These are phyloP conservation scores for Pilasporangium apinafurcum DNA, from an alignment of 352 stramenopile genomes.

Conservation along the genomic window DNA sequence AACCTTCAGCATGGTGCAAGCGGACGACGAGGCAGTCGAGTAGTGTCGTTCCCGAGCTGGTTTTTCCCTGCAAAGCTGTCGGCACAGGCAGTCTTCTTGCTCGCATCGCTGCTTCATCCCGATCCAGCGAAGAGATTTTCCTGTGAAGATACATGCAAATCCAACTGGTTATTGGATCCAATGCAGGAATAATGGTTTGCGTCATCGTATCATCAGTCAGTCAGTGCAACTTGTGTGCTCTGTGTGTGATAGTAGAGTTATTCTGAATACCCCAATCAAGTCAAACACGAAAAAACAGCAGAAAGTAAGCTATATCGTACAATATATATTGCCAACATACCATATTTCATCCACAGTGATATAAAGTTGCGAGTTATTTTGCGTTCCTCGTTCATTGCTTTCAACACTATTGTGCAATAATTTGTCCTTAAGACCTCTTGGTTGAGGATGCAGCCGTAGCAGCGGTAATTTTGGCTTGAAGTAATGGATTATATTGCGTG, in stretches of 20 bases:
- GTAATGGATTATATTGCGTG: conserved; percentile 19
- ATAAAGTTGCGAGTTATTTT: too few relatives aligned
- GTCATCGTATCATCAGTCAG: conserved; percentile 2
- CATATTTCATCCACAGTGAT: background rate
- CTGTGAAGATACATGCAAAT: conserved; percentile 80
- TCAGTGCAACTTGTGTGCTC: too few relatives aligned
- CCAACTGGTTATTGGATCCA: conserved; percentile 47
- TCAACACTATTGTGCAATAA: too few relatives aligned
- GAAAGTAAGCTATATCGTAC: conserved; percentile 11
- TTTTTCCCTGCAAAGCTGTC: conserved; percentile 79
- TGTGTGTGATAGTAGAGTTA: conserved; percentile 9
- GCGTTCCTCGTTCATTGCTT: too few relatives aligned
- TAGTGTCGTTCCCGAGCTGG: conserved; percentile 73
- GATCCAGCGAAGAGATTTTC: conserved; percentile 73
- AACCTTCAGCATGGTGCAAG: conserved; percentile 10
- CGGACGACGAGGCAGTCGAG: conserved; percentile 23
- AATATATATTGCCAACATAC: conserved; percentile 1
- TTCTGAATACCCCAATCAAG: background rate
- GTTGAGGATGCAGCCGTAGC: background rate
- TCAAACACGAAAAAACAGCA: background rate
- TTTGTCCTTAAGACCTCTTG: too few relatives aligned
- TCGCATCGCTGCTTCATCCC: conserved; percentile 78
- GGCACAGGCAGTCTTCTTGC: conserved; percentile 49
- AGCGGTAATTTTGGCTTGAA: conserved; percentile 10
- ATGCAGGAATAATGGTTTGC: conserved; percentile 11